Evolutionary conservation across 768 basidiomycete species (phyloP), one percentile per base, ranked within the genome.

Genomic region (Podaxis mareebaensis): DNA sequence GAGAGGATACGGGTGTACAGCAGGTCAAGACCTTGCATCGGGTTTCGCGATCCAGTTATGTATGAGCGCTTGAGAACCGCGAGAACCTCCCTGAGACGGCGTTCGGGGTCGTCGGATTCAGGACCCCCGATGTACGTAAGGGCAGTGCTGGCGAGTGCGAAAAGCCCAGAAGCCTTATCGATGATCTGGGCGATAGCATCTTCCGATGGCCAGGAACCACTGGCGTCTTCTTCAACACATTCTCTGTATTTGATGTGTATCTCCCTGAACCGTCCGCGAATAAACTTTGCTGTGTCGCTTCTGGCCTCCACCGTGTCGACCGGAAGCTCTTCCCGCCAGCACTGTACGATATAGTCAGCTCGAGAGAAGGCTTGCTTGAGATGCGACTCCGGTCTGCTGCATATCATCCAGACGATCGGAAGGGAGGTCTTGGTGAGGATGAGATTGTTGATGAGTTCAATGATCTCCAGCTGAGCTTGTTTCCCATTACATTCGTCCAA

Each of bases 401-500:
- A 56, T 22, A 56, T 40, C 38, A 56, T 56, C 53, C 53, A 55
- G 17, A 55, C 7, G n/a, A 56, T 39, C 2, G 38, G 54, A 6
- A 56, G 33, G 54, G 30, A 8, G 1, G 30, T 30, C 7, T 56
- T n/a, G 12, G 36, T n/a, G 8, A 7, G 7, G 54, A 56, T 24
- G 11, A 39, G 33, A 11, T 20, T 11, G 17, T 8, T 36, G 53
- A 55, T 55, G 3, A 55, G 33, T 12, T 55, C n/a, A n/a, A 55
- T 12, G 11, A 38, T 40, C 1, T 55, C 53, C 8, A 56, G 30
- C 20, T 56, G 54, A 2, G 6, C n/a, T 3, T 38, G 8, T 26
- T 56, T n/a, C 2, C 36, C 38, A 36, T 40, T n/a, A 13, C 54
- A 40, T 24, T 51, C 63, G n/a, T 64, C 48, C 6, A 58, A 36